phyloP scores from a whole-genome alignment of 1,284 basidiomycete species.

The Pseudozyma tsukubaensis region DNA sequence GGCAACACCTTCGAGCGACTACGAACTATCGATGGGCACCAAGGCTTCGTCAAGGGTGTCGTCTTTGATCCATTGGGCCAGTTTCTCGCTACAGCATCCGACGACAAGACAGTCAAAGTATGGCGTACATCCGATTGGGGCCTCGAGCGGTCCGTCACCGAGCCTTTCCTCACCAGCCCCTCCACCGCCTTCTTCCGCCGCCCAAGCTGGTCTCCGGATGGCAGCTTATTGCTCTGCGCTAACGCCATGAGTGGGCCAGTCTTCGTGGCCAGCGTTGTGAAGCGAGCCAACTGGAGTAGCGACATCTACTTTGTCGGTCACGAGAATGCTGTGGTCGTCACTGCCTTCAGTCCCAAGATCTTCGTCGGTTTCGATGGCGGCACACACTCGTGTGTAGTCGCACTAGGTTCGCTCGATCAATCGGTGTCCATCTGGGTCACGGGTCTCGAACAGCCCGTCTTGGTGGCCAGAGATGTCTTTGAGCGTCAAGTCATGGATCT shows the following conservation, averaged over 20 bases:
- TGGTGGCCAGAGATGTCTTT: constrained; percentile 93
- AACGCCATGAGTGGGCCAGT: constrained; percentile 98
- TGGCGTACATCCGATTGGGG: constrained; percentile 95
- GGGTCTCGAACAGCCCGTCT: constrained; percentile 84
- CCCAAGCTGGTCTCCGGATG: constrained; percentile 97
- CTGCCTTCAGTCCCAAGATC: constrained; percentile 63
- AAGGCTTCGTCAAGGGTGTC: constrained; percentile 97
- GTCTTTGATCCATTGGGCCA: constrained; percentile 98
- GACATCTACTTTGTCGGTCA: constrained; percentile 86
- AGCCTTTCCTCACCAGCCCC: constrained; percentile 92
- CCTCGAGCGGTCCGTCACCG: constrained; percentile 82
- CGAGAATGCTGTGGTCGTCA: constrained; percentile 94
- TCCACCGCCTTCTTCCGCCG: constrained; percentile 94
- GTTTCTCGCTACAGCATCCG: constrained; percentile 82
- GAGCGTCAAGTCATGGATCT: constrained; percentile 94
- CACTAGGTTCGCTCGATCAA: constrained; percentile 55
- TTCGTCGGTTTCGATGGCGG: constrained; percentile 52
- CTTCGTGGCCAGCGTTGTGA: constrained; percentile 95
- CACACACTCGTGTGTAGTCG: constrained; percentile 55
- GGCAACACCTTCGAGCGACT: constrained; percentile 70
- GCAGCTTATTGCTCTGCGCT: constrained; percentile 94
- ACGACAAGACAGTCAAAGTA: constrained; percentile 94
- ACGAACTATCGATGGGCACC: constrained; percentile 85
- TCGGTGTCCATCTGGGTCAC: constrained; percentile 56
- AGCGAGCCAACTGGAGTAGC: constrained; percentile 74